A percentile compares a stretch with the other conserved stretches of the same genome.
Conservation (phyloP, 768 basidiomycete genomes). For the Russula lepida region DNA sequence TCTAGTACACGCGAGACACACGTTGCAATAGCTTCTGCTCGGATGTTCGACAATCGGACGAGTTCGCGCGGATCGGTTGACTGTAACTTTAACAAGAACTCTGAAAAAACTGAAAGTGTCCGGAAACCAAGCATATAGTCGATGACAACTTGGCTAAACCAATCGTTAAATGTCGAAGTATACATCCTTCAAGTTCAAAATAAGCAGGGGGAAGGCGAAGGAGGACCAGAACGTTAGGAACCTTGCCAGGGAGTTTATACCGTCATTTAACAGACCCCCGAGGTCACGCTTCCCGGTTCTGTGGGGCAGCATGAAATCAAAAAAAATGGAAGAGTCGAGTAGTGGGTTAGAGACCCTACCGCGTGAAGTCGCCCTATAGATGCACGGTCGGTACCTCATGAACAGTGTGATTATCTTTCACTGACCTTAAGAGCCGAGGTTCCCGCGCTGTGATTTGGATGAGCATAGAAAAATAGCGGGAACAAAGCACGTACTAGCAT, state of each 20-base stretch:
- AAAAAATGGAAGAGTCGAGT: not conserved
- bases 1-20: conserved; percentile 48
- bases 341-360: conserved; percentile 33
- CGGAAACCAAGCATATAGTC: conserved; percentile 87
- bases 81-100: conserved; percentile 82
- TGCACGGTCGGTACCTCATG: conserved; percentile 1
- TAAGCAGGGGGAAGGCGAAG: not conserved
- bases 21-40: conserved; percentile 88
- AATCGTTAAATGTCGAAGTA: conserved; percentile 86
- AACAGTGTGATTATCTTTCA: conserved; percentile 4
- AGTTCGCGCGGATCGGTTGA: conserved; percentile 90
- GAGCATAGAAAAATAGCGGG: not conserved
- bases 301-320: conserved; percentile 1
- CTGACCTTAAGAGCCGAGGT: conserved; percentile 91
- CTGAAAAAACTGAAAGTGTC: conserved; percentile 80
- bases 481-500: conserved; percentile 53
- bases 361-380: conserved; percentile 74
- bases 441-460: conserved; percentile 56
- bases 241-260: conserved; percentile 88
- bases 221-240: conserved; percentile 23
- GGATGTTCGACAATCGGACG: conserved; percentile 78
- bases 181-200: conserved; percentile 49
- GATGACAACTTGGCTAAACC: conserved; percentile 95
- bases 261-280: conserved; percentile 87
- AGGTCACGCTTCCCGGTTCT: conserved; percentile 96